Evolutionary conservation across 169 alveolate genomes (phyloP).

Genomic region (Eimeria zaria): DNA sequence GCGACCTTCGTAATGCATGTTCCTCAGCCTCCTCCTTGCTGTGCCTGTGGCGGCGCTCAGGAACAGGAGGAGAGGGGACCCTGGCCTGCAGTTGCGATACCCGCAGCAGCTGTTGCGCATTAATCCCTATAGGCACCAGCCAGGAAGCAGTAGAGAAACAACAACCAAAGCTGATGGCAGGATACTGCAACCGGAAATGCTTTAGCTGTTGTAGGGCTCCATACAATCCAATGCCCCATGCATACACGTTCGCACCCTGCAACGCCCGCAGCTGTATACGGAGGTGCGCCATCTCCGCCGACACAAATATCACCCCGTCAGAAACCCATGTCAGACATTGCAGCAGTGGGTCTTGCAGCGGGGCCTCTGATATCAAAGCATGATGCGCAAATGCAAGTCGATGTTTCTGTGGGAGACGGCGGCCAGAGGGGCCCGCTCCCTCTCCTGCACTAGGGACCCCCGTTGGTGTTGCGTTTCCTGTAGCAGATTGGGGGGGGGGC

Average conservation of each 20-base stretch:
- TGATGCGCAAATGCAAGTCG: constrained; percentile 13
- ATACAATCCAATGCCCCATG: constrained; percentile 37
- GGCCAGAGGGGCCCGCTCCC: neutral
- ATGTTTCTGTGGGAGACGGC: constrained; percentile 5
- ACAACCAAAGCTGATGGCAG: constrained; percentile 76
- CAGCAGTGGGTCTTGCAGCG: constrained; percentile 53
- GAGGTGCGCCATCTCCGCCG: constrained; percentile 32
- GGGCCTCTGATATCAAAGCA: constrained; percentile 15
- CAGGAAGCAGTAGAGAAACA: constrained; percentile 79
- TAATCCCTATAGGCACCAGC: constrained; percentile 38
- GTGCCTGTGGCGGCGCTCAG: neutral
- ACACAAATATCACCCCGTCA: constrained; percentile 28
- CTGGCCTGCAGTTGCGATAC: constrained; percentile 45
- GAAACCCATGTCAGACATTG: constrained; percentile 44
- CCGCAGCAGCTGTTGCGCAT: constrained; percentile 57
- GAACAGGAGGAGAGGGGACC: neutral
- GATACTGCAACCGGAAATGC: constrained; percentile 61
- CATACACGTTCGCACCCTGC: constrained; percentile 21
- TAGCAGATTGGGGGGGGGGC: constrained; percentile 4
- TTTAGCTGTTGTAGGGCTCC: constrained; percentile 53
- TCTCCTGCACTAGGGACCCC: neutral
- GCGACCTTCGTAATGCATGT: constrained; percentile 15
- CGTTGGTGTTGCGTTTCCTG: constrained; percentile 28
- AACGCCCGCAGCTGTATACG: constrained; percentile 38
- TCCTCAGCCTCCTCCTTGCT: neutral